Base-by-base conservation (phyloP, 2,329 filamentous ascomycete genomes). In the Fusarium zealandicum region DNA sequence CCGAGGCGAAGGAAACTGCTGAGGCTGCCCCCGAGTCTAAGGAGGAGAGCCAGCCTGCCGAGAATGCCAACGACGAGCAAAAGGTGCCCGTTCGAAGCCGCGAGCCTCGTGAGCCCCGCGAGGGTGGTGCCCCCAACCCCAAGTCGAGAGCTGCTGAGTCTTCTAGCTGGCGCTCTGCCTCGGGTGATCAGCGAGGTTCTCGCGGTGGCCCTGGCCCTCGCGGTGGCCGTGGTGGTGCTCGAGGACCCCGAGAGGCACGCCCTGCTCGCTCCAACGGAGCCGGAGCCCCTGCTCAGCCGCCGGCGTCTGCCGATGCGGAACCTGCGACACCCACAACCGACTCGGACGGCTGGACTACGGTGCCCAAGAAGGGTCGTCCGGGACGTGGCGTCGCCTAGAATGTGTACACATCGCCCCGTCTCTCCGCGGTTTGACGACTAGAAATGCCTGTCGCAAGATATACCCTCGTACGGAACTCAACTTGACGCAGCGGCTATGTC, bases 341-440 rank as follows among this genome's bases (percentile, higher is more conserved):
- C 31, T 85, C 69, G 4, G 66, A 88, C 69, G 85, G 85, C 62
- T 88, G 85, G 85, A 86, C 83, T 59, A 88, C 82, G 20, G 85
- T 74, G 54, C 65, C 71, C 27, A 72, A 74, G 63, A 75, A 75
- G 69, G 72, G 72, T 45, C 73, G 73, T 44, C 67, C 65, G 63
- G 73, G 72, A 59, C 72, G 73, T 43, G 65, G 59, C 41, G 65
- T 51, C 61, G 64, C 66, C 47, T 66, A 68, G 64, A 69, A 64
- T 52, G 67, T 72, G 69, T 73, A 72, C 64, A 73, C 67, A 72
- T 71, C 67, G 64, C 61, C 64, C 61, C 68, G 61, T 69, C 71
- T 69, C 68, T 69, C 66, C 69, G 58, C 57, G 54, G 62, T 70
- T 69, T 70, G 51, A 71, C 69, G 70, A 72, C 67, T 71, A 72